Percentiles rank a stretch among this genome's conserved stretches.
Evolutionary conservation across 768 basidiomycete genomes (phyloP).

Genomic region (Termitomyces sp.): DNA sequence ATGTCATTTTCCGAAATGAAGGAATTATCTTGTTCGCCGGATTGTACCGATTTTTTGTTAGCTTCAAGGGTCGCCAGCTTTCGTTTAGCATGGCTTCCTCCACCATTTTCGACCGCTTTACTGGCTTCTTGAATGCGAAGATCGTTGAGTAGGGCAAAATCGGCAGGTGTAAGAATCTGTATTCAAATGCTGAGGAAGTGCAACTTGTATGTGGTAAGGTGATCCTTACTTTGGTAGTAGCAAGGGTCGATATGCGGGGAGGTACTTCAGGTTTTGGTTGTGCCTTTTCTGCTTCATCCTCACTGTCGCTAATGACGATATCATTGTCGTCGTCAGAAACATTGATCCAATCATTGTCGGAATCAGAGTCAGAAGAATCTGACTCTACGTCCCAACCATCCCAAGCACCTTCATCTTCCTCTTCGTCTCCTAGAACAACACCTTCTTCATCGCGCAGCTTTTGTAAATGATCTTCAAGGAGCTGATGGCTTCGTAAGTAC

Average conservation of each 20-base stretch:
- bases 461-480: conserved; percentile 83
- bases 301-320: conserved; percentile 81
- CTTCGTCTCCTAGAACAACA: conserved; percentile 38
- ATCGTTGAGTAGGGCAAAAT: conserved; percentile 89
- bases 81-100: conserved; percentile 76
- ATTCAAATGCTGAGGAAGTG: background rate
- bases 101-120: conserved; percentile 61
- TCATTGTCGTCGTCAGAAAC: conserved; percentile 69
- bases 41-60: conserved; percentile 49
- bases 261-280: conserved; percentile 24
- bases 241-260: conserved; percentile 55
- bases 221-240: conserved; percentile 69
- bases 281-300: conserved; percentile 66
- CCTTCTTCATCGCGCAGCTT: conserved; percentile 62
- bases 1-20: conserved; percentile 92
- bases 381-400: conserved; percentile 86
- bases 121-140: conserved; percentile 76
- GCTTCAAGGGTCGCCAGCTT: conserved; percentile 82
- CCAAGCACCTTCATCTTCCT: conserved; percentile 71
- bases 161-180: conserved; percentile 95
- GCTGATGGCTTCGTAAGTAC: conserved; percentile 34
- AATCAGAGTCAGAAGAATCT: conserved; percentile 50
- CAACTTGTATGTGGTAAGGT: background rate
- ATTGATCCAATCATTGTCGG: conserved; percentile 75
- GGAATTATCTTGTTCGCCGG: conserved; percentile 38